Base-by-base conservation (phyloP, 345 rosid genomes). In the Rhodamnia rubescens region DNA sequence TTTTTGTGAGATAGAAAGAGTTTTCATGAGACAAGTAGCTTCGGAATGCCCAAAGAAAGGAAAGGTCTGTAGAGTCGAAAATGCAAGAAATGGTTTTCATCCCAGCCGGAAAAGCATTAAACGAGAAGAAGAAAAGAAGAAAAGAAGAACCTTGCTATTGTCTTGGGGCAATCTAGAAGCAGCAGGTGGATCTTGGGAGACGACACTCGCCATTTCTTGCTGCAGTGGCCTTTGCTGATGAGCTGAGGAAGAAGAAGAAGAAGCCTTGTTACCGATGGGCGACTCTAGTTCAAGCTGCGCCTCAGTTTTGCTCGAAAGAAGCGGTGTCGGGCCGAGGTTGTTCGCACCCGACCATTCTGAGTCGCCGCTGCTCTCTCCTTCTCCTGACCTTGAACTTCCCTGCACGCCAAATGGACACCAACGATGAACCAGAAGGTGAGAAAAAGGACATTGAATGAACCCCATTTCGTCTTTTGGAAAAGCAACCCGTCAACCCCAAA, bases 331-430 rank as follows among this genome's bases (percentile, higher is more conserved):
- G 36, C 27, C 40, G 44, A 92, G 86, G 78, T 90, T 90, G 89
- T 94, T 93, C 59, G 89, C 84, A 18, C 92, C 99, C 85, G 98
- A 96, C 83, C 98, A 98, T 85, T 98, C 94, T 69, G 78, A 69
- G 78, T 69, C 40, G 82, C 95, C 98, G 26, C 92, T 88, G 90
- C 95, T 94, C 86, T 94, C 99, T 11, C 90, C 97, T 82, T 92
- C 97, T 81, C 92, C 97, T 55, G 99, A 94, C 90, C 86, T 95
- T 26, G 99, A 94, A 90, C 94, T 97, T 91, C 95, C 98, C 98
- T 96, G 78, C 78, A 69, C 36, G 12, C 24, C 44, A 18, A 83
- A 32, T 16, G 21, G 78, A 36, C 47, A 32, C 12, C 36, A 8
- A 32, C 4, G 42, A 32, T 69, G 78, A 18, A 69, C 36, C 47